phyloP scores from a whole-genome alignment of 768 basidiomycete species.

The Boletellus ananas region DNA sequence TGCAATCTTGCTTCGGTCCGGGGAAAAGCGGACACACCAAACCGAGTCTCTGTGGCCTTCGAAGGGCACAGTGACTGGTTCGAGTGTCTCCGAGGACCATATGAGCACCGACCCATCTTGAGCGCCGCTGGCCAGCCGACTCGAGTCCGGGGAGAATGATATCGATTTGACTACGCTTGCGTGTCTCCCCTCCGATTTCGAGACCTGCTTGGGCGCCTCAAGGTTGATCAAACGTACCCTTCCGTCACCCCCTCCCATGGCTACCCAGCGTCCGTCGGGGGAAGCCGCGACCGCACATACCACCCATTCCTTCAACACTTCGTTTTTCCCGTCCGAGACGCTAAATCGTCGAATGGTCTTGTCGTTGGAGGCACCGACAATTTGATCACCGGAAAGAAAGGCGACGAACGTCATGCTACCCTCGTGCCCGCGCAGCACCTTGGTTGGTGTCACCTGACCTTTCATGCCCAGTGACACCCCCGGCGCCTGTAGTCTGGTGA shows the following conservation, averaged over 20 bases:
- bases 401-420: conserved; percentile 13
- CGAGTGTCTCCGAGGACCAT: conserved; percentile 13
- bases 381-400: conserved; percentile 11
- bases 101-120: conserved; percentile 14
- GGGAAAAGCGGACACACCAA: conserved; percentile 20
- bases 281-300: conserved; percentile 7
- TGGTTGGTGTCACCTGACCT: neutral
- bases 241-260: conserved; percentile 15
- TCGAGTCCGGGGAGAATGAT: conserved; percentile 19
- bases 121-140: conserved; percentile 13
- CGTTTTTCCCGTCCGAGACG: neutral
- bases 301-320: conserved; percentile 5
- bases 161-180: conserved; percentile 7
- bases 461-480: neutral
- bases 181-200: conserved; percentile 6
- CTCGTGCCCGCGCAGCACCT: conserved; percentile 11
- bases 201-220: neutral
- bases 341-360: conserved; percentile 13
- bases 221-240: conserved; percentile 10
- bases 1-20: conserved; percentile 16
- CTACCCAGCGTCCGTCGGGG: conserved; percentile 11
- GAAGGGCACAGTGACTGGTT: conserved; percentile 5
- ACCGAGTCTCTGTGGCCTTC: conserved; percentile 9
- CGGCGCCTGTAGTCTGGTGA: neutral
- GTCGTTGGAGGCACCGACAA: conserved; percentile 22